Conservation (phyloP, 78 protist genomes). For the Bodo saltans region DNA sequence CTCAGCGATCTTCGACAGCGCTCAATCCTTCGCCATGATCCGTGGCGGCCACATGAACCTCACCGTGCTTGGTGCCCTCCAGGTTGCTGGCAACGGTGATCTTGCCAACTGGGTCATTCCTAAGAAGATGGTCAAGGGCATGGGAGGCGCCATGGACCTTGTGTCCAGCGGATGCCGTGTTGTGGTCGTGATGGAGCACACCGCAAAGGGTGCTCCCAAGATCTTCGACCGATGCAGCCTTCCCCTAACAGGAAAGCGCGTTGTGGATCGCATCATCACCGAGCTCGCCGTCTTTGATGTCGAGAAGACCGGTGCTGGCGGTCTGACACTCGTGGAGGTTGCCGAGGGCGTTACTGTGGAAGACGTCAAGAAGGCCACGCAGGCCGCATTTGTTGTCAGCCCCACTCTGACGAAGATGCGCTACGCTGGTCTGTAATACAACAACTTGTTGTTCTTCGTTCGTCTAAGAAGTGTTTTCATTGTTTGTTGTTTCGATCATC, state of each 20-base stretch:
- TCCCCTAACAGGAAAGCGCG: conserved; percentile 82
- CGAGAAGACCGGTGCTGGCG: background rate
- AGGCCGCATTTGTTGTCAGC: conserved; percentile 10
- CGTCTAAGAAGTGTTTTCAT: too few species aligned
- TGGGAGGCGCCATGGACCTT: conserved; percentile 97
- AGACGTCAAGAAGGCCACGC: conserved; percentile 37
- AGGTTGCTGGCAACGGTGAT: conserved; percentile 83
- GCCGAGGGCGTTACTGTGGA: conserved; percentile 67
- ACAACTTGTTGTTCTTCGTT: too few species aligned
- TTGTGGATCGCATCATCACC: conserved; percentile 83
- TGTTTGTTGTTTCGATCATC: too few species aligned
- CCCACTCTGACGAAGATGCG: conserved; percentile 28
- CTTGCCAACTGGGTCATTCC: conserved; percentile 97
- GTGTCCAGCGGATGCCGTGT: conserved; percentile 78
- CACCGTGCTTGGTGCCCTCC: conserved; percentile 92
- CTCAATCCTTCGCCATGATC: conserved; percentile 91
- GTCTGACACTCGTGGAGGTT: conserved; percentile 40
- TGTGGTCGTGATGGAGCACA: conserved; percentile 93
- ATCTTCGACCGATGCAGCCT: conserved; percentile 73
- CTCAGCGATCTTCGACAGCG: conserved; percentile 66
- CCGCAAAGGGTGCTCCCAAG: conserved; percentile 83
- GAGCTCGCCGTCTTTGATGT: conserved; percentile 68
- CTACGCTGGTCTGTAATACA: conserved; percentile 26
- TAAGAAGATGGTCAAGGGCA: conserved; percentile 93
- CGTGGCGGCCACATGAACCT: conserved; percentile 78